Conservation (phyloP, 2,329 filamentous ascomycete species). For the Beauveria pseudobassiana region DNA sequence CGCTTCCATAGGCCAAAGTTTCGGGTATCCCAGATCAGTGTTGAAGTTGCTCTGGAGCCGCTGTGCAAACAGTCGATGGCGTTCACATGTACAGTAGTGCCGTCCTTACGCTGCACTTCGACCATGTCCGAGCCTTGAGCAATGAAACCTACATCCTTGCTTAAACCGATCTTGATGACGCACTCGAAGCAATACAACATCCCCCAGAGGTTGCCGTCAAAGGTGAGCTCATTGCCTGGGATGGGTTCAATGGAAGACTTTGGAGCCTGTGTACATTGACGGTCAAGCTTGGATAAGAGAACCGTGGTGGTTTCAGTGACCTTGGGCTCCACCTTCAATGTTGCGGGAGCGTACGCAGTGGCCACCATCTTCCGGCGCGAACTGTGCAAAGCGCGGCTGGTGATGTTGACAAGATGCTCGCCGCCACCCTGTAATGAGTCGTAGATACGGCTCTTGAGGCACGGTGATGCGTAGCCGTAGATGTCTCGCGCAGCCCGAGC, state of each 20-base stretch:
- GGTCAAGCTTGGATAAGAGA: not conserved
- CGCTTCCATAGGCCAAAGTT: not conserved
- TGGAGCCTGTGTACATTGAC: not conserved
- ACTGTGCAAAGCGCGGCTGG: not conserved
- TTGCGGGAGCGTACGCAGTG: not conserved
- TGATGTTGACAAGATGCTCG: not conserved
- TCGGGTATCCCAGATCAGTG: not conserved
- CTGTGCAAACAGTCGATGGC: not conserved
- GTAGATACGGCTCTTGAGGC: not conserved
- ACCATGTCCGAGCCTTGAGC: not conserved
- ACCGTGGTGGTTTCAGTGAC: not conserved
- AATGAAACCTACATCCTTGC: not conserved
- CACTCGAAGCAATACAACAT: not conserved
- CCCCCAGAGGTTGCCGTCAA: not conserved
- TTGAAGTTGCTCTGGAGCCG: not conserved
- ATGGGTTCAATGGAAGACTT: not conserved
- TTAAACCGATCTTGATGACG: not conserved
- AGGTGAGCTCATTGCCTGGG: not conserved
- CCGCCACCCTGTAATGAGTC: not conserved
- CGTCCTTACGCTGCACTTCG: not conserved
- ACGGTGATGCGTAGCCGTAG: conserved; percentile 25
- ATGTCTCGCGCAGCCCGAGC: conserved; percentile 40
- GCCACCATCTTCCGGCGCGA: not conserved
- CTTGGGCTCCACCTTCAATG: not conserved
- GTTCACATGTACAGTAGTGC: not conserved